phyloP scores from a whole-genome alignment of 306 rosid species.

The Quercus suber region DNA sequence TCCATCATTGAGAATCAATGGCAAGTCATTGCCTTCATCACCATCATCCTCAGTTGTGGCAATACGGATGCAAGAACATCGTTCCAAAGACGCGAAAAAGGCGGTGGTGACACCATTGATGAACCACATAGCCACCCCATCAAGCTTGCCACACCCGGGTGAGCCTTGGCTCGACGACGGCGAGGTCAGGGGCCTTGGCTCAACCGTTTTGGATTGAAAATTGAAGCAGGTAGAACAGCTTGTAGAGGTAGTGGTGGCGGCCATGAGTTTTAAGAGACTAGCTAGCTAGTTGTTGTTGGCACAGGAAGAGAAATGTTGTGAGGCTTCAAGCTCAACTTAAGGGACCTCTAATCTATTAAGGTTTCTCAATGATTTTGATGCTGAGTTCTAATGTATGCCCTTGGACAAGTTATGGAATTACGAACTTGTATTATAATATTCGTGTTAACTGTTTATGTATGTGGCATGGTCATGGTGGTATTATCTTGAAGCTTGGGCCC shows the following conservation, averaged over 20 bases:
- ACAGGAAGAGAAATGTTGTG: conserved; percentile 13
- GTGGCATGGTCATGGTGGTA: no score
- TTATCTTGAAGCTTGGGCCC: no score
- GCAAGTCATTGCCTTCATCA: conserved; percentile 63
- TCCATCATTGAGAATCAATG: conserved; percentile 66
- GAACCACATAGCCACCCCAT: conserved; percentile 78
- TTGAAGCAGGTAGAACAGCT: conserved; percentile 47
- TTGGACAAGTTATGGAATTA: neutral
- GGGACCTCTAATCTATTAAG: neutral
- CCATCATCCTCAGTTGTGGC: conserved; percentile 47
- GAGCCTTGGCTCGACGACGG: conserved; percentile 22
- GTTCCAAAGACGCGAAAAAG: conserved; percentile 68
- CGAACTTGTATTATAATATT: neutral
- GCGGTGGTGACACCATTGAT: conserved; percentile 56
- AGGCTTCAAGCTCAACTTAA: conserved; percentile 15
- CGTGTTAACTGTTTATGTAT: neutral
- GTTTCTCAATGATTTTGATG: neutral
- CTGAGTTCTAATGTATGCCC: conserved; percentile 19
- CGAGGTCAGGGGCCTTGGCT: conserved; percentile 33
- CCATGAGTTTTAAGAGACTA: conserved; percentile 41
- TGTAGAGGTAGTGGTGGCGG: conserved; percentile 57
- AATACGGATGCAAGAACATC: conserved; percentile 77
- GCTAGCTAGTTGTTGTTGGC: conserved; percentile 13
- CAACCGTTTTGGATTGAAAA: conserved; percentile 41
- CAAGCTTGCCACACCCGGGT: conserved; percentile 51